Percentiles rank a stretch among this genome's conserved stretches.
Conservation (phyloP, 495 filamentous ascomycete species). For the Podospora pseudoanserina region DNA sequence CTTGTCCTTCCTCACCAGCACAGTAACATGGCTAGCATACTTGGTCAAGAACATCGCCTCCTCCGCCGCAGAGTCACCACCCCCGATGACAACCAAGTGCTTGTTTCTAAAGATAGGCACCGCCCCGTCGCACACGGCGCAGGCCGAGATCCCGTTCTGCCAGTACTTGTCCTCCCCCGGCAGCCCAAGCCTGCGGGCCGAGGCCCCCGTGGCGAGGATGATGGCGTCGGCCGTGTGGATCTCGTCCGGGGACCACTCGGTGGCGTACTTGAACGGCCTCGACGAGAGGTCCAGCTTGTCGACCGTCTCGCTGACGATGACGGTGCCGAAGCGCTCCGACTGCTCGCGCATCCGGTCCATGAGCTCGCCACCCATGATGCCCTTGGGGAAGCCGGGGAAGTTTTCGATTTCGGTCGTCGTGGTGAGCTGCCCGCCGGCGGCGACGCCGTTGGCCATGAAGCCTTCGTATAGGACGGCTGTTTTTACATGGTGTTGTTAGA, state of each 20-base stretch:
- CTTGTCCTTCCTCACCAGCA: conserved; percentile 82
- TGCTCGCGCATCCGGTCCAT: conserved; percentile 97
- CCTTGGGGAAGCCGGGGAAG: conserved; percentile 88
- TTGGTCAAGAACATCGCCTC: conserved; percentile 97
- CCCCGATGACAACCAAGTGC: conserved; percentile 91
- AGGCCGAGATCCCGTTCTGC: conserved; percentile 95
- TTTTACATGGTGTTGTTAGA: conserved; percentile 12
- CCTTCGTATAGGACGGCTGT: conserved; percentile 90
- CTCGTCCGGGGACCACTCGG: conserved; percentile 72
- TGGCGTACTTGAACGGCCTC: conserved; percentile 88
- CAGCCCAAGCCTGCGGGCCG: conserved; percentile 75
- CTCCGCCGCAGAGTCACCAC: conserved; percentile 94
- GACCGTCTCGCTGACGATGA: conserved; percentile 89
- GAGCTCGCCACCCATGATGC: conserved; percentile 76
- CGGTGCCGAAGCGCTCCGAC: conserved; percentile 84
- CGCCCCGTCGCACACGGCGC: conserved; percentile 95
- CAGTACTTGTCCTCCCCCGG: conserved; percentile 92
- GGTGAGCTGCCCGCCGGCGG: conserved; percentile 91
- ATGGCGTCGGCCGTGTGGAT: conserved; percentile 81
- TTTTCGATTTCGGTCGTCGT: conserved; percentile 99
- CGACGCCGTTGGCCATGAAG: conserved; percentile 95
- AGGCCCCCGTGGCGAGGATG: conserved; percentile 94
- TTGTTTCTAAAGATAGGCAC: conserved; percentile 97
- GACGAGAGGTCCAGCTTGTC: conserved; percentile 78
- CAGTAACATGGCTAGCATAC: conserved; percentile 91